phyloP scores from a whole-genome alignment of 441 rosid species.

The Bruguiera hainesii region DNA sequence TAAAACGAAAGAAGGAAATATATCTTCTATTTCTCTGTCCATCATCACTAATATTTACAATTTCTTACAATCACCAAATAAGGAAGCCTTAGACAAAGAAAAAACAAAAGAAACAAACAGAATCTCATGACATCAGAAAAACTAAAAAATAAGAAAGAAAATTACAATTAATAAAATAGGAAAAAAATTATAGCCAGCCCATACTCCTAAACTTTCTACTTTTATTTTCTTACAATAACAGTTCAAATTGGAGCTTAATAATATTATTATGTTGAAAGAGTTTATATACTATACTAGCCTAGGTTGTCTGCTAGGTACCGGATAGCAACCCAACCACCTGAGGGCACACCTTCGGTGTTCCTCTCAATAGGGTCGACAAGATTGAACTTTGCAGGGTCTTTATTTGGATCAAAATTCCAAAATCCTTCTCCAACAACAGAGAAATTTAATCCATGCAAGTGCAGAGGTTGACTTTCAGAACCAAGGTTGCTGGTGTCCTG shows the following conservation, averaged over 20 bases:
- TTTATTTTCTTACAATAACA: too few species aligned
- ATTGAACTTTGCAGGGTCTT: slow-evolving; percentile 62
- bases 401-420: slow-evolving; percentile 52
- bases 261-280: not conserved
- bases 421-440: slow-evolving; percentile 72
- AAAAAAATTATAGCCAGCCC: too few species aligned
- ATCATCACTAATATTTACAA: too few species aligned
- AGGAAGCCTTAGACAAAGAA: too few species aligned
- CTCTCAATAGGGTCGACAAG: slow-evolving; percentile 73
- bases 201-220: too few species aligned
- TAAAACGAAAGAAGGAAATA: too few species aligned
- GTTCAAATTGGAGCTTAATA: not conserved
- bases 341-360: slow-evolving; percentile 65
- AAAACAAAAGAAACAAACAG: too few species aligned
- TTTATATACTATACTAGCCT: slow-evolving; percentile 29
- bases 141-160: too few species aligned
- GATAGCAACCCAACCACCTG: slow-evolving; percentile 72
- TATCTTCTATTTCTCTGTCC: too few species aligned
- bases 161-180: too few species aligned
- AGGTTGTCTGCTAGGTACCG: slow-evolving; percentile 70
- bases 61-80: too few species aligned
- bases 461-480: slow-evolving; percentile 47
- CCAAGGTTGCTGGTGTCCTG: slow-evolving; percentile 43
- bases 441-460: slow-evolving; percentile 71
- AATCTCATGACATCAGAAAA: too few species aligned